A percentile compares a stretch with the other conserved stretches of the same genome.
Conservation (phyloP, 2,329 filamentous ascomycete species). For the Sarocladium brachiariae region DNA sequence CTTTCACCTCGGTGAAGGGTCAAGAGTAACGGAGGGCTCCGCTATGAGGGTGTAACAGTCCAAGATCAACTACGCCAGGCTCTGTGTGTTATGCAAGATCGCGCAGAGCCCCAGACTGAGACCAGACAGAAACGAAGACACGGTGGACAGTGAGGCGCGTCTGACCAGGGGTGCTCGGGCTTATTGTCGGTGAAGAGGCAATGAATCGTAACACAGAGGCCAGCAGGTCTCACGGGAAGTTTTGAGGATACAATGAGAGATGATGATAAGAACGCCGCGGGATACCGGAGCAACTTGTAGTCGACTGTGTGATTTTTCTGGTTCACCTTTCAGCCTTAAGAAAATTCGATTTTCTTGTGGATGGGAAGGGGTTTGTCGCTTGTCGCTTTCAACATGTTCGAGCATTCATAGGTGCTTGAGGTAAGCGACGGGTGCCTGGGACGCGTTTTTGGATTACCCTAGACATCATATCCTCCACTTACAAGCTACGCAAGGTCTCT, state of each 20-base stretch:
- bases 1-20: no score
- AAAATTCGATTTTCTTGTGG: no score
- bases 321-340: no score
- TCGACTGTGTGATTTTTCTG: no score
- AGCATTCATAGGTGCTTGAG: no score
- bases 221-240: constrained; percentile 4
- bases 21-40: no score
- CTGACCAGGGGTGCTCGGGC: not conserved
- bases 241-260: not conserved
- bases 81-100: constrained; percentile 1
- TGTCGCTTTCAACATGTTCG: no score
- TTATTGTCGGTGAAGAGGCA: constrained; percentile 4
- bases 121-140: not conserved
- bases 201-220: not conserved
- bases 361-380: no score
- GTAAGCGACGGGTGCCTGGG: no score
- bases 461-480: no score
- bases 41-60: not conserved
- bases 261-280: not conserved
- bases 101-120: constrained; percentile 5
- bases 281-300: not conserved
- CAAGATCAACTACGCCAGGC: not conserved
- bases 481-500: no score
- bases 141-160: not conserved
- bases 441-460: no score